Evolutionary conservation across 306 rosid genomes (phyloP).

Genomic region (Castanea sativa): DNA sequence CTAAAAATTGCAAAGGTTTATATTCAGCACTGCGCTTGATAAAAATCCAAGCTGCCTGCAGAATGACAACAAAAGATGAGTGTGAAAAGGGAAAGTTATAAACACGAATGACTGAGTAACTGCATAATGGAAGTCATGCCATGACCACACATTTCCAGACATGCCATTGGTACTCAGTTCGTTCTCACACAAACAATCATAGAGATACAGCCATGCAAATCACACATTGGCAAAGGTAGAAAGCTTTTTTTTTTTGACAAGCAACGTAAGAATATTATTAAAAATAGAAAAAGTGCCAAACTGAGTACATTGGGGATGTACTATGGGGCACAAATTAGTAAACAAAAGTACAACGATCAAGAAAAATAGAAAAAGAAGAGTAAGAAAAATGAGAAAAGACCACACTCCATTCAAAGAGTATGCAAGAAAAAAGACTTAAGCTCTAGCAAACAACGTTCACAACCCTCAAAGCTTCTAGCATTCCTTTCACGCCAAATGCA

Average conservation of each 20-base stretch:
- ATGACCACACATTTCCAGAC: neutral
- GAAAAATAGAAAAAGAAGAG: no score
- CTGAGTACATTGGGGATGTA: no score
- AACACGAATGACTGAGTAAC: neutral
- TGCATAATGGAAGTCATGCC: neutral
- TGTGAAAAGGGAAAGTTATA: slow-evolving; percentile 16
- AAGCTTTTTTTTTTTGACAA: neutral
- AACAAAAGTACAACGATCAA: no score
- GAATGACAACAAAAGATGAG: slow-evolving; percentile 25
- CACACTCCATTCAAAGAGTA: no score
- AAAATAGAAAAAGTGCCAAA: no score
- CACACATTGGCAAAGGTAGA: neutral
- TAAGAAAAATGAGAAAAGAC: no score
- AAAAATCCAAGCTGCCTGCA: slow-evolving; percentile 85
- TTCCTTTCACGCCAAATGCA: no score
- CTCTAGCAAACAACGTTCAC: no score
- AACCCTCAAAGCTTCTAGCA: no score
- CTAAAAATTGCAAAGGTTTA: slow-evolving; percentile 88
- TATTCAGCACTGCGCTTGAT: slow-evolving; percentile 72
- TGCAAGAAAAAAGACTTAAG: no score
- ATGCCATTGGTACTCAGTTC: neutral
- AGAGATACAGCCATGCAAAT: neutral
- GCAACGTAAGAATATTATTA: no score
- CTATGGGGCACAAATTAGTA: no score
- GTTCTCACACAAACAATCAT: neutral